phyloP scores from a whole-genome alignment of 352 stramenopile genomes.

The Globisporangium acanthophoron region DNA sequence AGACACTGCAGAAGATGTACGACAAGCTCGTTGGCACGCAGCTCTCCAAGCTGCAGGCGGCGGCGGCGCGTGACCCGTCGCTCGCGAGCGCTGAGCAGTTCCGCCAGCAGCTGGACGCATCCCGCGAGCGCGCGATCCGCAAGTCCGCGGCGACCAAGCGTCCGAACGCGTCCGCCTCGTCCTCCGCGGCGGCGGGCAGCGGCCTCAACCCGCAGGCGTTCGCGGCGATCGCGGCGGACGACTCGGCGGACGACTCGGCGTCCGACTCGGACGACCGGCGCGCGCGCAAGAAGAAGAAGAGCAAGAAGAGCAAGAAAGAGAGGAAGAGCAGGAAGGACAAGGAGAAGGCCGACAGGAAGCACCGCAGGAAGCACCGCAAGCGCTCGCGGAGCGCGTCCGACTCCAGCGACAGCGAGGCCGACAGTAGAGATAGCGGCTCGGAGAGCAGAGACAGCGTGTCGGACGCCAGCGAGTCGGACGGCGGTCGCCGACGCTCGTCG shows the following conservation, averaged over 20 bases:
- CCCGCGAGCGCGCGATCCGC: conserved; percentile 55
- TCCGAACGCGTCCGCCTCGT: conserved; percentile 31
- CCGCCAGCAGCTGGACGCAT: conserved; percentile 59
- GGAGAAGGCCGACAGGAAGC: conserved; percentile 23
- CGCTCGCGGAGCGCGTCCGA: conserved; percentile 17
- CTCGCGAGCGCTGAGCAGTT: conserved; percentile 39
- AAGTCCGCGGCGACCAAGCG: conserved; percentile 38
- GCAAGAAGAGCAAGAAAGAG: conserved; percentile 9
- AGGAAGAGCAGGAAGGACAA: conserved; percentile 18
- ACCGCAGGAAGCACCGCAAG: conserved; percentile 12
- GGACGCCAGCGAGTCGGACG: conserved; percentile 10
- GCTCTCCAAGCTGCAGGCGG: conserved; percentile 64
- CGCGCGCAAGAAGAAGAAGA: conserved; percentile 4
- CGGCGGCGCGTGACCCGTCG: conserved; percentile 36
- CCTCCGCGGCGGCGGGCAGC: conserved; percentile 21
- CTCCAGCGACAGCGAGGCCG: conserved; percentile 9
- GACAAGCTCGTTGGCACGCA: conserved; percentile 64
- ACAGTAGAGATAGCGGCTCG: conserved; percentile 8
- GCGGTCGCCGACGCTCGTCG: conserved; percentile 16
- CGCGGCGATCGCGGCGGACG: conserved; percentile 39
- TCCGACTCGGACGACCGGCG: conserved; percentile 20
- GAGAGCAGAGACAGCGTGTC: conserved; percentile 12
- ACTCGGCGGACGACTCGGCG: conserved; percentile 18
- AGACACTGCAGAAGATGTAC: conserved; percentile 76
- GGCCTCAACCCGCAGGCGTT: conserved; percentile 69